Base-by-base conservation (phyloP, 2,329 filamentous ascomycete genomes). In the Aspergillus clavatus region DNA sequence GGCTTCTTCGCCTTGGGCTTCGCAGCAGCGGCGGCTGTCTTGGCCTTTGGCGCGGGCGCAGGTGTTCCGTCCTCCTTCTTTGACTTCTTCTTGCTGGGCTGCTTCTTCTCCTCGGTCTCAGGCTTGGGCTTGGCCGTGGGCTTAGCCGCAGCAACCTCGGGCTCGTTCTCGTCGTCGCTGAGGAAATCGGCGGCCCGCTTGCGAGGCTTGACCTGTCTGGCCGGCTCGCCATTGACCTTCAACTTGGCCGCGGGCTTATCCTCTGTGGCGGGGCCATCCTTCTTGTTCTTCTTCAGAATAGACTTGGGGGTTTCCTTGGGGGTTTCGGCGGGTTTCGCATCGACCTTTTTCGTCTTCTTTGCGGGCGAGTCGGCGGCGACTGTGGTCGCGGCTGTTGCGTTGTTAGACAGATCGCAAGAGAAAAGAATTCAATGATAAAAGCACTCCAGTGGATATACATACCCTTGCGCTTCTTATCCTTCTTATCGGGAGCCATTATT, bases 321-420 rank as follows among this genome's bases (percentile, higher is more conserved):
- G 31, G 52, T 28, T 40, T 67, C 56, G 38, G 56, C 44, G 42
- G 58, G 38, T 51, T 68, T 69, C 45, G 57, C 54, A 40, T 65
- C 62, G 51, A 61, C 65, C 54, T 72, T 72, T 61, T 84, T 85
- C 21, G 81, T 80, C 60, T 85, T 86, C 46, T 75, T 75, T 8
- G 77, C 76, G 31, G 78, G 78, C 19, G 68, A 55, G 41, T 78
- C 75, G 48, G 62, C 65, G 43, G 60, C 66, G 38, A 63, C 62
- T 41, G 65, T 59, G 24, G 69, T 66, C 56, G 67, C 66, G 65
- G 57, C 49, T 42, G 52, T 51, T 46, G 51, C 54, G 44, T 12
- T 21, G 31, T 35, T 35, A 35, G 31, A 19, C 18, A 12, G n/a
- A n/a, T n/a, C n/a, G n/a, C 16, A 16, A 18, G 2, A 28, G 7